These are phyloP conservation scores for Salix suchowensis DNA, from an alignment of 345 rosid genomes.

Conservation along the genomic window DNA sequence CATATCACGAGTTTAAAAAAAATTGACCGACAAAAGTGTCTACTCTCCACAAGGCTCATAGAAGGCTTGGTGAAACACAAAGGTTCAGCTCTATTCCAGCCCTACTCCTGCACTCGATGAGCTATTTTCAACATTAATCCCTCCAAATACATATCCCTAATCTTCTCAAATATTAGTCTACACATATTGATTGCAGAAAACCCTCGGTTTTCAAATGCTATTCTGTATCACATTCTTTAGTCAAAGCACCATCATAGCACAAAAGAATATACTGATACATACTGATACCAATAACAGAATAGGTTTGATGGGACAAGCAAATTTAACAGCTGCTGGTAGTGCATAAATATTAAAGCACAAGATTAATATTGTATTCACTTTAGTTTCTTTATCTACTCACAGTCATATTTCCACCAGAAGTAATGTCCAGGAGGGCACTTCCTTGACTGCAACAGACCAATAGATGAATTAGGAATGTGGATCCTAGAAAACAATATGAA, in stretches of 20 bases:
- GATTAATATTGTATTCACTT: background rate
- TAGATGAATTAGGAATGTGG: slow-evolving; percentile 4
- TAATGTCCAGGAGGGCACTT: slow-evolving; percentile 64
- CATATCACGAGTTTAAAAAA: background rate
- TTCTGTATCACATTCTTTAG: background rate
- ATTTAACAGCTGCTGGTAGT: background rate
- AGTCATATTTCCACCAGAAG: slow-evolving; percentile 72
- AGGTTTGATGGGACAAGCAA: background rate
- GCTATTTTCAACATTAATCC: too few species aligned
- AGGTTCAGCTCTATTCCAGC: too few species aligned
- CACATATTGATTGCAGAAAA: background rate
- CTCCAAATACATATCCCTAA: background rate
- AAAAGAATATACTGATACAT: background rate
- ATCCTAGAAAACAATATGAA: slow-evolving; percentile 4
- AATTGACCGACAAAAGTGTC: too few species aligned
- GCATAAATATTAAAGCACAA: background rate
- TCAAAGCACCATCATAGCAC: background rate
- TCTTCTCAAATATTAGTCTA: background rate
- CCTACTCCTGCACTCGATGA: too few species aligned
- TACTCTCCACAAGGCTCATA: too few species aligned
- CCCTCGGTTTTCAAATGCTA: too few species aligned
- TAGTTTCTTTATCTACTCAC: slow-evolving; percentile 36
- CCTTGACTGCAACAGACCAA: slow-evolving; percentile 60
- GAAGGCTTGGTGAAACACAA: too few species aligned
- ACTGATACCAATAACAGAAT: background rate